Conservation (phyloP, 306 rosid genomes). For the Cicer bijugum region DNA sequence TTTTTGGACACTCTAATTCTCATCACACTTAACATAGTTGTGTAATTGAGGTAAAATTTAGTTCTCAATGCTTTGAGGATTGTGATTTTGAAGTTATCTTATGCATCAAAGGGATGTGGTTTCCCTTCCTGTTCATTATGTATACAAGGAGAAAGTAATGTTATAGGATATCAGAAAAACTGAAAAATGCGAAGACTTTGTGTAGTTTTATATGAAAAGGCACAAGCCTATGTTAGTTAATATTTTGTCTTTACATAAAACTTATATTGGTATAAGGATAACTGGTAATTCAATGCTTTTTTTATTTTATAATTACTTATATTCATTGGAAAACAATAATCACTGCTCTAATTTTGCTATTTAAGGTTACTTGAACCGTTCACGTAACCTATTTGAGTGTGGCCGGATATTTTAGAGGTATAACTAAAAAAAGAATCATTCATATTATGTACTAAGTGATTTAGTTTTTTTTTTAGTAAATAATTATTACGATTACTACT, state of each 20-base stretch:
- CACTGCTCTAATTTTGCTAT: constrained; percentile 9
- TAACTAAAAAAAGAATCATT: too few species aligned
- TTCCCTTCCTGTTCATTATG: constrained; percentile 53
- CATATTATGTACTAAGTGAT: too few species aligned
- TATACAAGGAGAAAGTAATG: constrained; percentile 50
- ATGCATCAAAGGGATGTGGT: constrained; percentile 51
- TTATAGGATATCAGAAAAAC: constrained; percentile 45
- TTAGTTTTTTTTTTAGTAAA: too few species aligned
- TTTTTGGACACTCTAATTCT: constrained; percentile 65
- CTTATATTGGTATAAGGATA: background rate
- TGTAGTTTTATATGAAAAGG: constrained; percentile 47
- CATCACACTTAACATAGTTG: constrained; percentile 55
- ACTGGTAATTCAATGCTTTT: constrained; percentile 44
- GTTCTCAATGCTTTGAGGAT: constrained; percentile 31
- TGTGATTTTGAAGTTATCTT: constrained; percentile 45
- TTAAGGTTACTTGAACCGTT: background rate
- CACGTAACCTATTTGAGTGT: too few species aligned
- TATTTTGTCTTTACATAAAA: constrained; percentile 25
- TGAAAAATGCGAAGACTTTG: constrained; percentile 42
- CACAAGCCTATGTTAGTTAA: constrained; percentile 45
- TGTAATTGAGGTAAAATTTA: constrained; percentile 53
- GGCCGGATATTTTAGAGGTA: too few species aligned
- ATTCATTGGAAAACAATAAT: constrained; percentile 28
- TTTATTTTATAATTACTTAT: constrained; percentile 20
- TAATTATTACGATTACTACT: too few species aligned